Evolutionary conservation across 2,329 filamentous ascomycete genomes (phyloP), one percentile per base, ranked within the genome.

Genomic region (Exophiala lecanii-corni): DNA sequence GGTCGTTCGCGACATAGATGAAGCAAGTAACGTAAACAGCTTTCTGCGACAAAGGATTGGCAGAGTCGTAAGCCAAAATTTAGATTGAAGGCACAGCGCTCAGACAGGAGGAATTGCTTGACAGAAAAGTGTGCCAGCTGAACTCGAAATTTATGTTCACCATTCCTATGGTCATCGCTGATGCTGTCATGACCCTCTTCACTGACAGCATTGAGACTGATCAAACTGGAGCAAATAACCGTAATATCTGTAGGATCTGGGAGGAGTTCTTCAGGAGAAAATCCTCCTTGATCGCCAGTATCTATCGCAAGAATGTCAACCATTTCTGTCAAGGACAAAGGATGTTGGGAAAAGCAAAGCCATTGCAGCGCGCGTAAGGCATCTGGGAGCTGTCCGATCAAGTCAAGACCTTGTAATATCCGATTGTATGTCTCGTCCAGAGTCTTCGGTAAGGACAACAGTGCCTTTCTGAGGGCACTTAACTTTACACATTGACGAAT

Each of bases 71-170:
- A 15, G 12, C 13, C n/a, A 25, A 45, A 45, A 12, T 23, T 21
- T n/a, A 9, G 5, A 10, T 18, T 19, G 18, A 39, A 33, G 6
- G 3, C 18, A 39, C 44, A 39, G 5, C 38, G 30, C 6, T 48
- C 26, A 6, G 47, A 47, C 17, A 33, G 35, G 21, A 58, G 45
- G 43, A 56, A 57, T 43, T 58, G 43, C 26, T 56, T 47, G 17
- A 57, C 56, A 25, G 56, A 58, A 38, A 48, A 53, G 39, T 57
- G 56, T 9, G 56, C 49, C 13, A 58, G 30, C 36, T 43, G 48
- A 44, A 55, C 30, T n/a, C 42, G 32, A 19, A 43, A 39, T 9
- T 30, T 25, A 53, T 36, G 15, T 47, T 38, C 6, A 61, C 45
- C n/a, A 62, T 47, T 2, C 56, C 55, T 39, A n/a, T n/a, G n/a